Conservation (phyloP, 495 filamentous ascomycete species). For the Xylaria nigripes region DNA sequence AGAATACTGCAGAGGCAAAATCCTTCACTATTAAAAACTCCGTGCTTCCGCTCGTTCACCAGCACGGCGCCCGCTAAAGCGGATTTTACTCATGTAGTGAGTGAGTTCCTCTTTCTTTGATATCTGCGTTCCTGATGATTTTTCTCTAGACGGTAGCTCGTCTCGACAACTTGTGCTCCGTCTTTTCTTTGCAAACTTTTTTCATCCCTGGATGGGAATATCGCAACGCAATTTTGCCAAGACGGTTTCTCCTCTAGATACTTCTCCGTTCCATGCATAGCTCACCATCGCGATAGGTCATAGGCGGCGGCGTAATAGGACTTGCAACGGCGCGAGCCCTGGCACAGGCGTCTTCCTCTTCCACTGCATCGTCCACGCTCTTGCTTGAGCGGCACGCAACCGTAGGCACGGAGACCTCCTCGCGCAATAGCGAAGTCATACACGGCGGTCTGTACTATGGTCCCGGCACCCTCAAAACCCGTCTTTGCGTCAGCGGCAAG, state of each 20-base stretch:
- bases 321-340: constrained; percentile 78
- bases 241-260: too few relatives aligned
- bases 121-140: too few relatives aligned
- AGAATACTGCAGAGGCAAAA: background rate
- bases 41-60: constrained; percentile 19
- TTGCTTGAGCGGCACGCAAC: constrained; percentile 72
- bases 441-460: constrained; percentile 95
- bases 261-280: background rate
- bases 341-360: constrained; percentile 40
- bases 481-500: constrained; percentile 70
- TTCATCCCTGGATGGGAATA: too few relatives aligned
- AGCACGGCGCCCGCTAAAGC: constrained; percentile 32
- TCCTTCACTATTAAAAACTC: background rate
- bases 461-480: constrained; percentile 64
- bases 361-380: constrained; percentile 47
- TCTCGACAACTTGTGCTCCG: too few relatives aligned
- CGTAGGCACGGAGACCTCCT: constrained; percentile 85
- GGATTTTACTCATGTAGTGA: constrained; percentile 79
- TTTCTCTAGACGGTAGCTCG: too few relatives aligned
- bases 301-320: constrained; percentile 87
- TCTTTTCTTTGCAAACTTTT: too few relatives aligned
- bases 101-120: constrained; percentile 4
- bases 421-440: constrained; percentile 93
- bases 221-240: too few relatives aligned
- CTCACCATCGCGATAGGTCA: constrained; percentile 45